Percentiles rank a stretch among this genome's conserved stretches.
phyloP scores from a whole-genome alignment of 805 yeast genomes.

The Saturnispora quitensis region DNA sequence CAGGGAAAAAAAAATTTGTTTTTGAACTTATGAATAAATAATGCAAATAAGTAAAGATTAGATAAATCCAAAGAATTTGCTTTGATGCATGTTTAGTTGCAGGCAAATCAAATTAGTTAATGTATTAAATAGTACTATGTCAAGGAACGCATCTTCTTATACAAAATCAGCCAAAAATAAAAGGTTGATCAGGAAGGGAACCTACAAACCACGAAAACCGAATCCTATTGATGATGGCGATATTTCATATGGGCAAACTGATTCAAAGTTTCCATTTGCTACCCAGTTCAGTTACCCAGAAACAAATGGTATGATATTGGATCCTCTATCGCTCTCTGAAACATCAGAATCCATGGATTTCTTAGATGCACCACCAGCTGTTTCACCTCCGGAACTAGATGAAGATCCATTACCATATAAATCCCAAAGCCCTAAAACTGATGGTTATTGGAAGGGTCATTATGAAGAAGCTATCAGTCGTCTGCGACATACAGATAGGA shows the following conservation, averaged over 20 bases:
- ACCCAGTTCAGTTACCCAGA: constrained; percentile 10
- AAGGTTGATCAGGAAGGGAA: not conserved
- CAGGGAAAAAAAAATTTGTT: not conserved
- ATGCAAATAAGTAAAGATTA: not conserved
- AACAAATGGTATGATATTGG: constrained; percentile 6
- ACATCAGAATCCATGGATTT: not conserved
- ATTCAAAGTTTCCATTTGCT: constrained; percentile 5
- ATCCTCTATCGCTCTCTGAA: not conserved
- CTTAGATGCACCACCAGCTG: not conserved
- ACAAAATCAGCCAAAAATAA: not conserved
- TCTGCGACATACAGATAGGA: not conserved
- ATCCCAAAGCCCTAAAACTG: not conserved
- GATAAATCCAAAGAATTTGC: not conserved
- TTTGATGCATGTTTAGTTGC: not conserved
- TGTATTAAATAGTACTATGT: not conserved
- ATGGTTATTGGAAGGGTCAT: not conserved
- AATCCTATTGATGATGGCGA: not conserved
- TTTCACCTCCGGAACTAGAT: not conserved
- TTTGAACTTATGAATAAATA: not conserved
- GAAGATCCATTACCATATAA: not conserved
- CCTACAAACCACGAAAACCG: not conserved
- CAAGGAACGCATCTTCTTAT: not conserved
- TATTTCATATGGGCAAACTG: not conserved
- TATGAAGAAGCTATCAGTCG: not conserved
- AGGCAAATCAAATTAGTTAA: not conserved